phyloP scores from a whole-genome alignment of 352 stramenopile genomes.

The Phytophthora agathidicida region DNA sequence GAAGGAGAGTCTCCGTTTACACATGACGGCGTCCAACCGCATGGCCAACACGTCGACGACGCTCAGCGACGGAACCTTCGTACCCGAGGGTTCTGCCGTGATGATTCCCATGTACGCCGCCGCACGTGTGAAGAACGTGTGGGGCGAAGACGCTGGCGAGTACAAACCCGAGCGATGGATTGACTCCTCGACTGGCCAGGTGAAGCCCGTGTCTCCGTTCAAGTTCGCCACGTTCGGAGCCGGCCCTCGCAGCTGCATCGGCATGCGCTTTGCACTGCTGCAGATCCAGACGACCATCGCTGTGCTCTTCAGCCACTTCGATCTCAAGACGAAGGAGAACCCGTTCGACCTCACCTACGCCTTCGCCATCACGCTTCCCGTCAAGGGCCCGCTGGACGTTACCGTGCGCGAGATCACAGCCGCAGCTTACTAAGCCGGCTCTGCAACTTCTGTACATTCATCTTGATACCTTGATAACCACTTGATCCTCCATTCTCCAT shows the following conservation, averaged over 20 bases:
- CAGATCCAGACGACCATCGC: slow-evolving; percentile 55
- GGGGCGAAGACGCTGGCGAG: slow-evolving; percentile 51
- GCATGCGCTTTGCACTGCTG: slow-evolving; percentile 53
- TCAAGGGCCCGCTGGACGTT: slow-evolving; percentile 39
- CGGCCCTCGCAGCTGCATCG: slow-evolving; percentile 63
- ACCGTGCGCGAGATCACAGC: slow-evolving; percentile 25
- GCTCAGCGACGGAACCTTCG: slow-evolving; percentile 58
- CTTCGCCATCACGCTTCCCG: slow-evolving; percentile 36
- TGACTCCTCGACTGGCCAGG: slow-evolving; percentile 37
- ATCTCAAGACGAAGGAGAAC: slow-evolving; percentile 35
- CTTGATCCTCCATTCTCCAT: too few species aligned
- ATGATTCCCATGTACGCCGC: slow-evolving; percentile 58
- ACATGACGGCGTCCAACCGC: slow-evolving; percentile 25
- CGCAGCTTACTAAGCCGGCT: slow-evolving; percentile 14
- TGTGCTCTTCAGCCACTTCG: slow-evolving; percentile 45
- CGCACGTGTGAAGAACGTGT: slow-evolving; percentile 43
- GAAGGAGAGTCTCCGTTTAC: slow-evolving; percentile 68
- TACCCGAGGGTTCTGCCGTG: slow-evolving; percentile 47
- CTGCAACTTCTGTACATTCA: slow-evolving; percentile 7
- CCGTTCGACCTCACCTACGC: slow-evolving; percentile 46
- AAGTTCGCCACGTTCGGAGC: slow-evolving; percentile 65
- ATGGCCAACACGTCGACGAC: slow-evolving; percentile 38
- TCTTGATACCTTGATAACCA: not conserved
- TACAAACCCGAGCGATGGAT: slow-evolving; percentile 59
- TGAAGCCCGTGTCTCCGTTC: slow-evolving; percentile 42